Conservation (phyloP, 805 yeast species). For the Ogataea methanolica region DNA sequence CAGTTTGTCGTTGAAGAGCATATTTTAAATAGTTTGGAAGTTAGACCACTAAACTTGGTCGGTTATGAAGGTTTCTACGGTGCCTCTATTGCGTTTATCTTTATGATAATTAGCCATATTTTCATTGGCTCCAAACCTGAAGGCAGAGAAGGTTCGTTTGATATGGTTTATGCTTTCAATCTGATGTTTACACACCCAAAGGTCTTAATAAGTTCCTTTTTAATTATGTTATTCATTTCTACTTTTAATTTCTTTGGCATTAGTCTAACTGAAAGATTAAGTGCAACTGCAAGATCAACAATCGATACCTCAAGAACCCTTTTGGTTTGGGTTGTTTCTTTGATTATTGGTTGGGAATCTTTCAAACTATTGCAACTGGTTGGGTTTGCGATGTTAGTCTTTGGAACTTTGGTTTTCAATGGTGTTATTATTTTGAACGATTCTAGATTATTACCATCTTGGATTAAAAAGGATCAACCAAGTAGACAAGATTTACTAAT, state of each 20-base stretch:
- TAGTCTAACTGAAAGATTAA: slow-evolving; percentile 55
- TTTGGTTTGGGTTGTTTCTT: slow-evolving; percentile 69
- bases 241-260: slow-evolving; percentile 71
- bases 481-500: slow-evolving; percentile 23
- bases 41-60: slow-evolving; percentile 62
- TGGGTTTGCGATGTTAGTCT: slow-evolving; percentile 61
- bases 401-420: slow-evolving; percentile 72
- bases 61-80: slow-evolving; percentile 77
- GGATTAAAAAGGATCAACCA: slow-evolving; percentile 33
- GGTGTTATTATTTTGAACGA: slow-evolving; percentile 56
- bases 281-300: slow-evolving; percentile 77
- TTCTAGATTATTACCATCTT: slow-evolving; percentile 42
- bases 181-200: slow-evolving; percentile 41
- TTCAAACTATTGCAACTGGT: slow-evolving; percentile 56
- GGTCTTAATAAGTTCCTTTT: slow-evolving; percentile 50
- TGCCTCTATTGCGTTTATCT: slow-evolving; percentile 35
- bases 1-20: slow-evolving; percentile 80
- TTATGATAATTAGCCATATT: slow-evolving; percentile 41
- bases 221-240: slow-evolving; percentile 70
- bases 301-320: slow-evolving; percentile 74
- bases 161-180: slow-evolving; percentile 44
- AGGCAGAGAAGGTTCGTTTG: slow-evolving; percentile 49
- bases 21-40: slow-evolving; percentile 45
- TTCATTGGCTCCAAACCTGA: slow-evolving; percentile 35
- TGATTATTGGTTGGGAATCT: slow-evolving; percentile 69